phyloP scores from a whole-genome alignment of 345 rosid genomes.

The Citropsis articulata region DNA sequence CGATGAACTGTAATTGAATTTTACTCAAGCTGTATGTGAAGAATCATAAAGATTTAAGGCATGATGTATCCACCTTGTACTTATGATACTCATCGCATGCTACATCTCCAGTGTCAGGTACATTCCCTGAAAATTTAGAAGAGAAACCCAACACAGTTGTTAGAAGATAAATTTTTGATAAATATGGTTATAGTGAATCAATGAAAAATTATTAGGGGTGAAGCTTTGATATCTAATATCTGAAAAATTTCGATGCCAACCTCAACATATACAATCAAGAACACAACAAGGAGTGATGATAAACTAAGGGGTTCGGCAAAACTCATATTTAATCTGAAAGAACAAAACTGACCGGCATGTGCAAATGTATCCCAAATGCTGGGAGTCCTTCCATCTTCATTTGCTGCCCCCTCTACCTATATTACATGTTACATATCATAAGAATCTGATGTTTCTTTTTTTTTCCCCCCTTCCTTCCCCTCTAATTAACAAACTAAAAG shows the following conservation, averaged over 20 bases:
- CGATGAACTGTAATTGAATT: neutral
- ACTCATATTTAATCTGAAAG: neutral
- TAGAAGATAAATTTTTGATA: no score
- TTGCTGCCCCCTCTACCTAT: slow-evolving; percentile 48
- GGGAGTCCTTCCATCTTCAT: slow-evolving; percentile 44
- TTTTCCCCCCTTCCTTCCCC: no score
- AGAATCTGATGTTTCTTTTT: neutral
- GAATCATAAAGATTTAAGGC: neutral
- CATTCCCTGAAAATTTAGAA: slow-evolving; percentile 29
- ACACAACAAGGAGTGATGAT: neutral
- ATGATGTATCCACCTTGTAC: slow-evolving; percentile 43
- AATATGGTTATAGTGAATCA: neutral
- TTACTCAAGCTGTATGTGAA: neutral
- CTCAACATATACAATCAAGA: neutral
- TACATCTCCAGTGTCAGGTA: slow-evolving; percentile 38
- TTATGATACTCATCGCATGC: slow-evolving; percentile 59
- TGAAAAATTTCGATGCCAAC: neutral
- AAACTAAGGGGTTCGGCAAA: neutral
- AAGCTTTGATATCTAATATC: neutral
- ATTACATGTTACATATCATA: neutral
- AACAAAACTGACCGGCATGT: slow-evolving; percentile 25
- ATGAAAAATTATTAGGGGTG: neutral
- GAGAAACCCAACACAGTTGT: neutral
- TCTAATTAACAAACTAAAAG: no score
- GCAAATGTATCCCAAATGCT: slow-evolving; percentile 43